Conservation (phyloP, 768 basidiomycete species). For the Tylopilus subfusipes region DNA sequence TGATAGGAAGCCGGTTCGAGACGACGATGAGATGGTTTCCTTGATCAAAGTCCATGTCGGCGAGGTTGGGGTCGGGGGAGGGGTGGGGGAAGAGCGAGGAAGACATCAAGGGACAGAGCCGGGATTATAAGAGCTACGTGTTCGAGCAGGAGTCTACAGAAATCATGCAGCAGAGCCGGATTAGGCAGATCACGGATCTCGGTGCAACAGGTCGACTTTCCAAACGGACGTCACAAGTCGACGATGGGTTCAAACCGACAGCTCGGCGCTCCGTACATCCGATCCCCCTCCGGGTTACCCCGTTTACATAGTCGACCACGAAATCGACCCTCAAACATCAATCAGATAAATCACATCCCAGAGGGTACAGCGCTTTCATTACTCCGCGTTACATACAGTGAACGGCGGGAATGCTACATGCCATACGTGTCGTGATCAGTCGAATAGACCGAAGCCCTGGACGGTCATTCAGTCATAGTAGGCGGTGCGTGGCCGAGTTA, state of each 20-base stretch:
- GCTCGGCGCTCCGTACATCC: conserved; percentile 8
- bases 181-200: conserved; percentile 34
- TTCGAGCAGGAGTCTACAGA: conserved; percentile 13
- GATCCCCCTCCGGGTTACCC: conserved; percentile 6
- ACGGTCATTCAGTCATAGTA: conserved; percentile 6
- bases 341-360: conserved; percentile 5
- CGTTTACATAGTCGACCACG: neutral
- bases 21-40: conserved; percentile 87
- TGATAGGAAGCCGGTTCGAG: conserved; percentile 92
- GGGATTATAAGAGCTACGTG: conserved; percentile 29
- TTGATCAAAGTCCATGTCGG: conserved; percentile 45
- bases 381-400: conserved; percentile 22
- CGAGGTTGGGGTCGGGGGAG: conserved; percentile 26
- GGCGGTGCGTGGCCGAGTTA: neutral
- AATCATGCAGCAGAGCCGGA: conserved; percentile 26
- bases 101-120: conserved; percentile 15
- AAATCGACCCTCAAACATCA: neutral
- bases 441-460: conserved; percentile 93
- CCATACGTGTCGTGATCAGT: conserved; percentile 41
- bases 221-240: neutral
- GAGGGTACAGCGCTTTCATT: conserved; percentile 14
- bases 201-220: neutral
- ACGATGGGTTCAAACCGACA: too few relatives aligned
- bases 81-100: conserved; percentile 25
- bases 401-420: conserved; percentile 13